Percentiles rank a stretch among this genome's conserved stretches.
phyloP scores from a whole-genome alignment of 1,139 yeast species.

The Wickerhamomyces sp. region DNA sequence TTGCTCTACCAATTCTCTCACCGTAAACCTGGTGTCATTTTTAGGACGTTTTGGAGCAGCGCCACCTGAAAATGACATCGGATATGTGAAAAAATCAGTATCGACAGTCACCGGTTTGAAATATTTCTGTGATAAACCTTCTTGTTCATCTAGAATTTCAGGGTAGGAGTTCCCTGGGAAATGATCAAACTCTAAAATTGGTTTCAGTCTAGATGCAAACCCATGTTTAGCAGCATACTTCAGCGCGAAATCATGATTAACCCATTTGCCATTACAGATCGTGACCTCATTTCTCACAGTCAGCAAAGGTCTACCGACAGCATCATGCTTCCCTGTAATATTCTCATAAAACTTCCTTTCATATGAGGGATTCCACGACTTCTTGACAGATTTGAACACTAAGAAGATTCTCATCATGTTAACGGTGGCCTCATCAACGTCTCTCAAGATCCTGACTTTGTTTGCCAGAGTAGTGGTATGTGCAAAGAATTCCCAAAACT shows the following conservation, averaged over 20 bases:
- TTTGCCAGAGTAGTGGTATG: conserved; percentile 10
- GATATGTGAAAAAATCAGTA: conserved; percentile 14
- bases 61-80: conserved; percentile 16
- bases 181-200: conserved; percentile 13
- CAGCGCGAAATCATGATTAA: conserved; percentile 8
- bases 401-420: conserved; percentile 21
- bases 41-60: conserved; percentile 11
- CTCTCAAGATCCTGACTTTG: conserved; percentile 19
- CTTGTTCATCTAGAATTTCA: conserved; percentile 10
- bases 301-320: conserved; percentile 5
- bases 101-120: conserved; percentile 13
- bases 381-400: conserved; percentile 8
- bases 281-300: conserved; percentile 16
- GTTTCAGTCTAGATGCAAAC: conserved; percentile 8
- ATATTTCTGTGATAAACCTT: conserved; percentile 6
- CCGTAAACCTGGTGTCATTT: conserved; percentile 1
- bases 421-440: conserved; percentile 7
- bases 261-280: conserved; percentile 24
- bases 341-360: conserved; percentile 13
- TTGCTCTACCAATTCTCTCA: conserved; percentile 6
- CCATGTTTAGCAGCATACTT: conserved; percentile 18
- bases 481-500: conserved; percentile 21
- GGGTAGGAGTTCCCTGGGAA: conserved; percentile 11
- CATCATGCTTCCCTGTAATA: no score
- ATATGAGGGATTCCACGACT: conserved; percentile 4